A percentile compares a stretch with the other conserved stretches of the same genome.
Evolutionary conservation across 2,329 filamentous ascomycete species (phyloP).

Genomic region (Ophiostoma pallidulum): DNA sequence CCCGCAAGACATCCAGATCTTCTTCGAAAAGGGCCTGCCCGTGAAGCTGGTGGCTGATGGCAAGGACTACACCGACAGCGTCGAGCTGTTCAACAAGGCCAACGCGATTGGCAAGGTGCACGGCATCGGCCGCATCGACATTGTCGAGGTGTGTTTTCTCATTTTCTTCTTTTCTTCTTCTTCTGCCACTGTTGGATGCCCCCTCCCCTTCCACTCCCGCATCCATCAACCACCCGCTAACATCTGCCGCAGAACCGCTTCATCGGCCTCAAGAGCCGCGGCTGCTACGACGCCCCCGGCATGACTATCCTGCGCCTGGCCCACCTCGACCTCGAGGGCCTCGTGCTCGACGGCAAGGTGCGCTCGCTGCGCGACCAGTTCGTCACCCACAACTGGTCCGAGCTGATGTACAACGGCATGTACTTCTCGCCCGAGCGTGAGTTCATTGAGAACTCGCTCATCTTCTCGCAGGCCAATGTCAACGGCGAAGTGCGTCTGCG

Average conservation of each 20-base stretch:
- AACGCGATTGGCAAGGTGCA: constrained; percentile 63
- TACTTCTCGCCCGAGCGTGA: constrained; percentile 45
- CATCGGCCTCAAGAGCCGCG: constrained; percentile 67
- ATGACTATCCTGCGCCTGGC: constrained; percentile 33
- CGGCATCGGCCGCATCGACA: constrained; percentile 74
- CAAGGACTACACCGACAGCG: constrained; percentile 56
- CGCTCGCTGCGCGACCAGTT: constrained; percentile 51
- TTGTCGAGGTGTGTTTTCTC: constrained; percentile 53
- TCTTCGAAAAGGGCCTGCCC: constrained; percentile 68
- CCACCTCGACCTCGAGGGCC: constrained; percentile 38
- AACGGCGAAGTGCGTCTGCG: constrained; percentile 30
- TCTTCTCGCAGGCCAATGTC: constrained; percentile 47
- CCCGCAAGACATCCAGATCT: constrained; percentile 60
- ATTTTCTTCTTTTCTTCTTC: too few relatives aligned
- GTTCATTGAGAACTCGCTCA: constrained; percentile 54
- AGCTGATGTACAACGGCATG: constrained; percentile 34
- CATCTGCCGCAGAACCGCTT: constrained; percentile 42
- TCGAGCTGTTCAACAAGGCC: constrained; percentile 62
- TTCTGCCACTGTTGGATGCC: too few relatives aligned
- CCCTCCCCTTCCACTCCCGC: too few relatives aligned
- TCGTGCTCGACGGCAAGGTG: constrained; percentile 48
- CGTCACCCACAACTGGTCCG: constrained; percentile 41
- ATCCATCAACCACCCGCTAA: too few relatives aligned
- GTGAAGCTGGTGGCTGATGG: constrained; percentile 44
- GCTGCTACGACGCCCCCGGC: constrained; percentile 66